A percentile compares a stretch with the other conserved stretches of the same genome.
Evolutionary conservation across 192 early-diverging fungal genomes (phyloP).

Genomic region (Gamsiella multidivaricata): DNA sequence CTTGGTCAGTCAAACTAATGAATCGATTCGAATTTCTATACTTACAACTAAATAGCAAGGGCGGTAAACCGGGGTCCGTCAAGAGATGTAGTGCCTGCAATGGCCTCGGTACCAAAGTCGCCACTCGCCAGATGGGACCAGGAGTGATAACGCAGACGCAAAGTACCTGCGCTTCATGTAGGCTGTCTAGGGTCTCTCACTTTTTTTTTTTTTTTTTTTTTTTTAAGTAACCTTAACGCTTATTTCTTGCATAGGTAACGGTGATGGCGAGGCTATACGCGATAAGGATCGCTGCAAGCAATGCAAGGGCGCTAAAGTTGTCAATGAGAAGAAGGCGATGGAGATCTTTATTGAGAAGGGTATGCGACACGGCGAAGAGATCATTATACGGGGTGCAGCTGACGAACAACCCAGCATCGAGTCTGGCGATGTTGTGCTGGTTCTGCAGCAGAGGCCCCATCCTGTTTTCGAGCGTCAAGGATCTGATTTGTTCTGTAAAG

Average conservation of each 20-base stretch:
- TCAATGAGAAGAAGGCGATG: slow-evolving; percentile 87
- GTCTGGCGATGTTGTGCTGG: slow-evolving; percentile 94
- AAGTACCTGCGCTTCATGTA: slow-evolving; percentile 81
- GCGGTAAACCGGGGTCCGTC: slow-evolving; percentile 82
- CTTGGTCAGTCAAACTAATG: slow-evolving; percentile 53
- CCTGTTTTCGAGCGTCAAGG: slow-evolving; percentile 81
- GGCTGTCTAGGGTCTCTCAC: slow-evolving; percentile 11
- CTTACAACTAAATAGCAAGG: slow-evolving; percentile 79
- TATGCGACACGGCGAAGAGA: slow-evolving; percentile 89
- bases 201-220: background rate
- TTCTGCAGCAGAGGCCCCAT: slow-evolving; percentile 87
- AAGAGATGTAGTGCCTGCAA: slow-evolving; percentile 80
- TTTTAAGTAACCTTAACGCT: no score
- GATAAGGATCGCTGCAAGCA: slow-evolving; percentile 91
- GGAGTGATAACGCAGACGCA: slow-evolving; percentile 93
- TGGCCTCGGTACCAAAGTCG: slow-evolving; percentile 82
- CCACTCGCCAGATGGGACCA: slow-evolving; percentile 87
- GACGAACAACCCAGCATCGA: slow-evolving; percentile 93
- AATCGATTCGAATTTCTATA: no score
- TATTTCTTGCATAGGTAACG: slow-evolving; percentile 63
- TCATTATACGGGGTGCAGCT: slow-evolving; percentile 91
- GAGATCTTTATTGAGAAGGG: slow-evolving; percentile 95
- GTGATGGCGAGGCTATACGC: slow-evolving; percentile 85
- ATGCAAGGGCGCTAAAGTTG: slow-evolving; percentile 90
- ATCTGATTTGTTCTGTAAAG: slow-evolving; percentile 81